Conservation (phyloP, 2,329 filamentous ascomycete species). For the Aspergillus hiratsukae region DNA sequence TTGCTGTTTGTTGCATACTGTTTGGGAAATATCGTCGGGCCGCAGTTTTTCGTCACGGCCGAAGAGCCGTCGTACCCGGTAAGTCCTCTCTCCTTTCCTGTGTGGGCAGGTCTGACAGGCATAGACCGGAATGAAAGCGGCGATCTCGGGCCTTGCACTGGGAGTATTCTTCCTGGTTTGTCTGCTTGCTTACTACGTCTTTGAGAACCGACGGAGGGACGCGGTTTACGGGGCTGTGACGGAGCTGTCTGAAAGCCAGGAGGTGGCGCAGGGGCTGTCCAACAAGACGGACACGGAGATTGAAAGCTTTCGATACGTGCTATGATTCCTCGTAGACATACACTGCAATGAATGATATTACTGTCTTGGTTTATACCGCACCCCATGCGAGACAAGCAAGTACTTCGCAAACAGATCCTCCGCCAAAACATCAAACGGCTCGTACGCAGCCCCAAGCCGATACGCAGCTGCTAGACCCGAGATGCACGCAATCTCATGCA, state of each 20-base stretch:
- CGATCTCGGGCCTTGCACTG: slow-evolving; percentile 25
- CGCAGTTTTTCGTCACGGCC: slow-evolving; percentile 28
- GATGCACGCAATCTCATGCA: slow-evolving; percentile 66
- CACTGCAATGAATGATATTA: neutral
- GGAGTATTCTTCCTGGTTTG: slow-evolving; percentile 28
- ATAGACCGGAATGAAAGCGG: slow-evolving; percentile 32
- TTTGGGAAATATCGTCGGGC: slow-evolving; percentile 31
- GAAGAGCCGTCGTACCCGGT: slow-evolving; percentile 31
- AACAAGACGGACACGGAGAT: slow-evolving; percentile 35
- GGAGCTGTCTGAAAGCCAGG: slow-evolving; percentile 23
- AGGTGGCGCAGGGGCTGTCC: slow-evolving; percentile 27
- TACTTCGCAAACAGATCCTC: slow-evolving; percentile 31
- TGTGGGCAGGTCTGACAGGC: neutral
- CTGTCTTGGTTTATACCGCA: slow-evolving; percentile 19
- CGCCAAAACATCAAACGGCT: slow-evolving; percentile 31
- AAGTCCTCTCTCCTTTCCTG: slow-evolving; percentile 4
- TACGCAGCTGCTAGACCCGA: slow-evolving; percentile 68
- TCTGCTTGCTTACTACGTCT: slow-evolving; percentile 26
- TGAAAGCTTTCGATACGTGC: slow-evolving; percentile 31
- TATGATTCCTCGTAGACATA: slow-evolving; percentile 9
- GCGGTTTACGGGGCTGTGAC: slow-evolving; percentile 20
- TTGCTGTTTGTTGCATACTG: slow-evolving; percentile 46
- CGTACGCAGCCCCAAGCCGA: slow-evolving; percentile 61
- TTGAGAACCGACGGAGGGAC: slow-evolving; percentile 29
- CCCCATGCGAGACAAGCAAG: slow-evolving; percentile 28